Conservation (phyloP, 2,329 filamentous ascomycete species). For the Aspergillus sp. region DNA sequence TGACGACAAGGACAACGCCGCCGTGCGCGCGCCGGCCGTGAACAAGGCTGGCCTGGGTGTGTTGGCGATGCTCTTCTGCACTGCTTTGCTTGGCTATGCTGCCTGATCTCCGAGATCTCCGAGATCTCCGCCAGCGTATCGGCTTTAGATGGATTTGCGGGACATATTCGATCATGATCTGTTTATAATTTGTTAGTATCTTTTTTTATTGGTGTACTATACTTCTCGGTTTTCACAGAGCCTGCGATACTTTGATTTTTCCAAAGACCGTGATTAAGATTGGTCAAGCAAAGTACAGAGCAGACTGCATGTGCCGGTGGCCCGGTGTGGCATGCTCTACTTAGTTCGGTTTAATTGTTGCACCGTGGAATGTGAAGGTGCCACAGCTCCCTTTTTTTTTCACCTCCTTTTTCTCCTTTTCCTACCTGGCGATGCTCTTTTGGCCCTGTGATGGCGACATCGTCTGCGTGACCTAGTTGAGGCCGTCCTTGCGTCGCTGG, state of each 20-base stretch:
- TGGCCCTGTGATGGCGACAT: neutral
- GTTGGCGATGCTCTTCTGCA: slow-evolving; percentile 32
- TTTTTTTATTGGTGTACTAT: neutral
- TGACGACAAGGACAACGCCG: slow-evolving; percentile 7
- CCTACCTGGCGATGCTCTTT: neutral
- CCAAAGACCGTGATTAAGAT: too few species aligned
- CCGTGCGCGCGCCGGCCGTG: slow-evolving; percentile 19
- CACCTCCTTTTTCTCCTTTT: neutral
- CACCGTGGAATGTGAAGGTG: neutral
- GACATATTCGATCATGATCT: neutral
- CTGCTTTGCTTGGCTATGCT: slow-evolving; percentile 28
- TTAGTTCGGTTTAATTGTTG: neutral
- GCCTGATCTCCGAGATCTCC: too few species aligned
- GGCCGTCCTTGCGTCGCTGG: too few species aligned
- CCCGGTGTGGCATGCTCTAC: neutral
- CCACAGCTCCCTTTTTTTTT: neutral
- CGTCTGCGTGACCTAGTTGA: neutral
- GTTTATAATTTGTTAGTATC: neutral
- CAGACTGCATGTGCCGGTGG: neutral
- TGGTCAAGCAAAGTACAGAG: too few species aligned
- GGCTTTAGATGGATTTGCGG: neutral
- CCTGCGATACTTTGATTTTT: too few species aligned
- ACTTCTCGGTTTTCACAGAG: too few species aligned
- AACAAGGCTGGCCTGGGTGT: slow-evolving; percentile 33
- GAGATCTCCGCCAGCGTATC: too few species aligned